A percentile compares a stretch with the other conserved stretches of the same genome.
Evolutionary conservation across 2,329 filamentous ascomycete species (phyloP).

Genomic region (Hawksworthiomyces lignivorus): DNA sequence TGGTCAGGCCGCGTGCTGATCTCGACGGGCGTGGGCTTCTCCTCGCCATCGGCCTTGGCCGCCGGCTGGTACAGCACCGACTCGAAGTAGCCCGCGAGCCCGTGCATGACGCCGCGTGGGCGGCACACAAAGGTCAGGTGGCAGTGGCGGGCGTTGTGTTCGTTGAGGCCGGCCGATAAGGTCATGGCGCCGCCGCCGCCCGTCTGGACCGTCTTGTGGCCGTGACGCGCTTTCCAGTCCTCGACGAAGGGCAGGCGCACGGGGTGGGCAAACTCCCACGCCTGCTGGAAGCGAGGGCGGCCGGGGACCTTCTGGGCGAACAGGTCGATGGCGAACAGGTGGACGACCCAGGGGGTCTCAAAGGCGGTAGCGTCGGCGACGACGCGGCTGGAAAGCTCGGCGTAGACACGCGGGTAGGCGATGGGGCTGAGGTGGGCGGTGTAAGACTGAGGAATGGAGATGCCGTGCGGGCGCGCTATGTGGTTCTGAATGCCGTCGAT

Average conservation of each 20-base stretch:
- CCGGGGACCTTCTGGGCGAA: slow-evolving; percentile 58
- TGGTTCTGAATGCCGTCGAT: slow-evolving; percentile 92
- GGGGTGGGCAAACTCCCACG: slow-evolving; percentile 76
- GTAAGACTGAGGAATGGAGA: slow-evolving; percentile 90
- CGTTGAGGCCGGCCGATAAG: slow-evolving; percentile 73
- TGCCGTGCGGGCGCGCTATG: slow-evolving; percentile 67
- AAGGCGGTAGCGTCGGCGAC: slow-evolving; percentile 62
- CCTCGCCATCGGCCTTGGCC: slow-evolving; percentile 21
- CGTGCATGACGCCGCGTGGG: slow-evolving; percentile 78
- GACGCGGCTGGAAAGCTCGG: slow-evolving; percentile 63
- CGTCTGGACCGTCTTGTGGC: slow-evolving; percentile 49
- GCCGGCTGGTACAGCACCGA: slow-evolving; percentile 72
- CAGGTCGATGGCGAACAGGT: slow-evolving; percentile 83
- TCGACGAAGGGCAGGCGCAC: slow-evolving; percentile 39
- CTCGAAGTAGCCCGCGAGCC: slow-evolving; percentile 91
- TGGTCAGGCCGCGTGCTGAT: slow-evolving; percentile 87
- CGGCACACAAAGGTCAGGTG: slow-evolving; percentile 71
- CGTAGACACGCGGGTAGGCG: slow-evolving; percentile 74
- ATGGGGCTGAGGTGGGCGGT: slow-evolving; percentile 92
- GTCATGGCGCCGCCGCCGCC: slow-evolving; percentile 66
- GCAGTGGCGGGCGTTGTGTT: slow-evolving; percentile 81
- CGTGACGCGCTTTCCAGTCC: slow-evolving; percentile 33
- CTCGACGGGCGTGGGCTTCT: slow-evolving; percentile 56
- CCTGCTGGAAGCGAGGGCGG: slow-evolving; percentile 59
- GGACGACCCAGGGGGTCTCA: slow-evolving; percentile 90